Evolutionary conservation across 179 eudicot genomes (phyloP).

Genomic region (Beta macrorhiza): DNA sequence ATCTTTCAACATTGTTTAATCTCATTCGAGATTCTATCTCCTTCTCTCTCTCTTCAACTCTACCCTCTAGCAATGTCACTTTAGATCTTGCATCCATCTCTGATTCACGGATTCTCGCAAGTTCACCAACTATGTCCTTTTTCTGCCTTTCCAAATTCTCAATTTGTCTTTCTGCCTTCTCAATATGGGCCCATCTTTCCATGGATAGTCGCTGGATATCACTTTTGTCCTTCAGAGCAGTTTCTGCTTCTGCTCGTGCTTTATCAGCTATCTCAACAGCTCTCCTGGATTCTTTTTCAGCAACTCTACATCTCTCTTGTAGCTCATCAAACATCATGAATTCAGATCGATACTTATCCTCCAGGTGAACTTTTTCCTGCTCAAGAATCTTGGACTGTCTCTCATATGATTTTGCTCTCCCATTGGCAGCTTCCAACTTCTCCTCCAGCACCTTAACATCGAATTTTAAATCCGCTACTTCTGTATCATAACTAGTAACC

Average conservation of each 20-base stretch:
- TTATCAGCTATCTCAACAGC: conserved; percentile 79
- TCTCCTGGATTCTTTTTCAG: conserved; percentile 83
- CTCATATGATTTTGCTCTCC: conserved; percentile 62
- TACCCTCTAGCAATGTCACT: conserved; percentile 65
- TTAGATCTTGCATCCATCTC: conserved; percentile 63
- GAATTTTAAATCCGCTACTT: conserved; percentile 52
- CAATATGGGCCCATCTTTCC: conserved; percentile 76
- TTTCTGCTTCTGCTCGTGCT: conserved; percentile 71
- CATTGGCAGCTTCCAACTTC: conserved; percentile 59
- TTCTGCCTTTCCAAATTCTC: conserved; percentile 70
- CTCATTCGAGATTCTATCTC: conserved; percentile 71
- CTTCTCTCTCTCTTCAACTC: conserved; percentile 82
- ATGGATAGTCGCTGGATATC: conserved; percentile 59
- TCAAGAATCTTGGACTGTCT: conserved; percentile 65
- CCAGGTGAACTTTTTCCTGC: conserved; percentile 75
- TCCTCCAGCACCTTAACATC: conserved; percentile 58
- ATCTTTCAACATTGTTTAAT: conserved; percentile 80
- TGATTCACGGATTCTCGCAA: conserved; percentile 44
- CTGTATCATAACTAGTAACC: conserved; percentile 57
- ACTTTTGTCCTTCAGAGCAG: conserved; percentile 63
- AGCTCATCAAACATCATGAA: conserved; percentile 79
- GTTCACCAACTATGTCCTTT: conserved; percentile 49
- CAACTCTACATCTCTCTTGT: conserved; percentile 70
- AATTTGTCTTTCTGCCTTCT: conserved; percentile 70
- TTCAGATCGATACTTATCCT: conserved; percentile 73